These are phyloP conservation scores for Aspergillus baeticus DNA, from an alignment of 495 filamentous ascomycete species.

Conservation along the genomic window DNA sequence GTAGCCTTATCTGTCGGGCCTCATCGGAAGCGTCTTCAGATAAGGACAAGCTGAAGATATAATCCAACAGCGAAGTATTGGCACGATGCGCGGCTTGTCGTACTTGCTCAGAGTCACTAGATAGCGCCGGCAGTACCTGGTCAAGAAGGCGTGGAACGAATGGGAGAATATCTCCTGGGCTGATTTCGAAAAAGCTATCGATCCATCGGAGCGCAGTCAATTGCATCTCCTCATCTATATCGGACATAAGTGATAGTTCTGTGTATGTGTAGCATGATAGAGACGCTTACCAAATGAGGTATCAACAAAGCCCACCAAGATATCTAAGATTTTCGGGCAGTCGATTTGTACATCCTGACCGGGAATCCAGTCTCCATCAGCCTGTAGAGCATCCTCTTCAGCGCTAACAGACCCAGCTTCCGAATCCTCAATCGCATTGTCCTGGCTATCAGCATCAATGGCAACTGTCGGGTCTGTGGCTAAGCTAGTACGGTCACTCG, in stretches of 20 bases:
- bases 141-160: constrained; percentile 91
- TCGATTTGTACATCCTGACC: constrained; percentile 97
- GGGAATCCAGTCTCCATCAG: constrained; percentile 92
- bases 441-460: constrained; percentile 38
- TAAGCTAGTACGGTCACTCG: constrained; percentile 61
- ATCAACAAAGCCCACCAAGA: constrained; percentile 86
- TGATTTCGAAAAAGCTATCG: constrained; percentile 94
- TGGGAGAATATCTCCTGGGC: constrained; percentile 92
- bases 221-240: constrained; percentile 79
- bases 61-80: constrained; percentile 85
- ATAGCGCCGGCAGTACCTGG: constrained; percentile 91
- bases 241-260: constrained; percentile 4
- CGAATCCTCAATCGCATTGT: constrained; percentile 52
- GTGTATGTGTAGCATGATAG: background rate
- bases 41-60: constrained; percentile 83
- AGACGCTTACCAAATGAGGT: constrained; percentile 65
- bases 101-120: constrained; percentile 84
- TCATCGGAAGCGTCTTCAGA: constrained; percentile 68
- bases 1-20: constrained; percentile 31
- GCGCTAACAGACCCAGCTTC: constrained; percentile 60
- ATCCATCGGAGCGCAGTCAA: constrained; percentile 93
- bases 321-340: constrained; percentile 86
- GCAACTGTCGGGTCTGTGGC: constrained; percentile 48
- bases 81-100: constrained; percentile 84
- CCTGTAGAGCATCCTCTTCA: constrained; percentile 61